Base-by-base conservation (phyloP, 2,329 filamentous ascomycete genomes). In the Cylindrodendrum hubeiense region DNA sequence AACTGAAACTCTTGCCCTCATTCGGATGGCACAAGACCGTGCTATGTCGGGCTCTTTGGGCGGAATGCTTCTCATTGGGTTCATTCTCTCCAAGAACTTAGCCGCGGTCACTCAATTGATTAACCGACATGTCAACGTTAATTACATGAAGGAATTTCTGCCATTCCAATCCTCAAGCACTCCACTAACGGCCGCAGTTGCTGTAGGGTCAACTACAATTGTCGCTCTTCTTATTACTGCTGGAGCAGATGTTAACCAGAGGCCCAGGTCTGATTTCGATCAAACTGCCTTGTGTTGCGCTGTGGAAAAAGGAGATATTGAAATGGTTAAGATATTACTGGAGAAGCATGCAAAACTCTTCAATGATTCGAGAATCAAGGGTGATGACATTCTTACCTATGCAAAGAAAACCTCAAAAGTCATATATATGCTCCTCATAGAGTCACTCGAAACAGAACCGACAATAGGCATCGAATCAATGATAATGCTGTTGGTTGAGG, bases 181-280 rank as follows among this genome's bases (percentile, higher is more conserved):
- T 10, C 28, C 28, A 30, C 28, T 30, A 30, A 3, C 9, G 12
- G 15, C 21, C 9, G 37, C 57, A 15, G 17, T 60, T 10, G 0
- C 4, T 4, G 3, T 5, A 17, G 7, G 28, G 26, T 53, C 19
- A 8, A 22, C n/a, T n/a, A 21, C 37, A 1, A 53, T 46, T 5
- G n/a, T 47, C 4, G 2, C 13, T 12, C 46, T 26, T 28, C 57
- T 60, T 24, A 26, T 60, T 13, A 10, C 8, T 6, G 9, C 10
- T n/a, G 37, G 47, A 13, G 57, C 57, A 17, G 28, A 60, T 26
- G 49, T 30, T 19, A 54, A 54, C 34, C 10, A n/a, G 37, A 4
- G 51, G 4, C 26, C 21, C 30, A 7, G 26, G 1, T 3, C 3
- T 4, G 3, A 19, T 13, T 1, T 9, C n/a, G 12, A 3, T 5